These are phyloP conservation scores for Apiotrichum gracile DNA, from an alignment of 1,284 basidiomycete genomes.

Conservation along the genomic window DNA sequence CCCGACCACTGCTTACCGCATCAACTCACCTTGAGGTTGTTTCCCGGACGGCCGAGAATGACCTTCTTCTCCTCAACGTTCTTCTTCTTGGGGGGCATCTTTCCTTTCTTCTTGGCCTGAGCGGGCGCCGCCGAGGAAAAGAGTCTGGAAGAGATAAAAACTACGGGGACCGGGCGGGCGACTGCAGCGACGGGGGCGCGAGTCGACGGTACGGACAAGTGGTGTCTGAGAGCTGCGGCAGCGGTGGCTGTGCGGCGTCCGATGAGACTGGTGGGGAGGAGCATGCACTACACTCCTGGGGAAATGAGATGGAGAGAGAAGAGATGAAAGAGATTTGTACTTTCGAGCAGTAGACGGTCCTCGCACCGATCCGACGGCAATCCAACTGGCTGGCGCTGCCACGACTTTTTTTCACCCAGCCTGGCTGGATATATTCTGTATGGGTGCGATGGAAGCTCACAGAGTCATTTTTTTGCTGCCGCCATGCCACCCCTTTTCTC, in stretches of 20 bases:
- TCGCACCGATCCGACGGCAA: too few species aligned
- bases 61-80: slow-evolving; percentile 70
- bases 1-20: background rate
- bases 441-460: background rate
- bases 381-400: too few species aligned
- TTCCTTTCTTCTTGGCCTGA: slow-evolving; percentile 49
- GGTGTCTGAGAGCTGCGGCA: background rate
- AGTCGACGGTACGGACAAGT: background rate
- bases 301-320: background rate
- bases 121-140: slow-evolving; percentile 5
- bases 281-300: slow-evolving; percentile 17
- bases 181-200: too few species aligned
- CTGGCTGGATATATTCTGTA: too few species aligned
- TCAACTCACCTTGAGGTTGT: slow-evolving; percentile 60
- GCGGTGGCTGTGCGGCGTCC: background rate
- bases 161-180: background rate
- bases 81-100: slow-evolving; percentile 79
- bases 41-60: slow-evolving; percentile 79
- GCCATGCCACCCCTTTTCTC: background rate
- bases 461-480: background rate
- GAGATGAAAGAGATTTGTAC: background rate
- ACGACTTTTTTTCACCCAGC: too few species aligned
- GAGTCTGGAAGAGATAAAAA: background rate
- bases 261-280: slow-evolving; percentile 2
- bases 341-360: too few species aligned